These are phyloP conservation scores for Podospora pseudopauciseta DNA, from an alignment of 495 filamentous ascomycete species.

Conservation along the genomic window DNA sequence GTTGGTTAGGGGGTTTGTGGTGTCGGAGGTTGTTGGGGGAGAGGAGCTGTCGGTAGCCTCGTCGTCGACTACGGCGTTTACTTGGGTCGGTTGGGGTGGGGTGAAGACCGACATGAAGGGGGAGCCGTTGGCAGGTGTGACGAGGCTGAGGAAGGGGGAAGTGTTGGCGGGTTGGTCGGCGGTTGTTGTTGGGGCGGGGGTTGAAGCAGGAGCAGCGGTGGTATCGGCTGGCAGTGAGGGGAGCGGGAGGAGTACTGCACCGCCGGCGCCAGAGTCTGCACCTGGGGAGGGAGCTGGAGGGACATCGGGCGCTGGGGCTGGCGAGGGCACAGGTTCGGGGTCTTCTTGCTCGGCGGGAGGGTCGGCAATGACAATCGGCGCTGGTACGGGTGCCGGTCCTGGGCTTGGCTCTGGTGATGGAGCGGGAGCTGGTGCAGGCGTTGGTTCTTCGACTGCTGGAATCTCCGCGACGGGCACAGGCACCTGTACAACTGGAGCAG, in stretches of 20 bases:
- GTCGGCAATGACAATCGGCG: neutral
- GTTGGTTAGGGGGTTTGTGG: neutral
- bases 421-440: conserved; percentile 6
- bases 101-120: conserved; percentile 25
- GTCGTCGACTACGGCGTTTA: conserved; percentile 7
- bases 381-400: conserved; percentile 9
- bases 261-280: neutral
- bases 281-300: neutral
- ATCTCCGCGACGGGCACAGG: conserved; percentile 7
- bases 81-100: conserved; percentile 17
- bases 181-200: neutral
- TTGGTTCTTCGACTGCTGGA: neutral
- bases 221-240: neutral
- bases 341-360: neutral
- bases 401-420: conserved; percentile 5
- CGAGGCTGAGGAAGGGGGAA: conserved; percentile 3
- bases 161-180: neutral
- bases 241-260: neutral
- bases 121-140: conserved; percentile 8
- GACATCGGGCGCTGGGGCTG: conserved; percentile 10
- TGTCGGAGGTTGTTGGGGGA: neutral
- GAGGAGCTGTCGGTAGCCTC: neutral
- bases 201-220: neutral
- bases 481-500: conserved; percentile 4
- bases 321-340: neutral